Conservation (phyloP, 2,329 filamentous ascomycete species). For the Colletotrichum shisoi region DNA sequence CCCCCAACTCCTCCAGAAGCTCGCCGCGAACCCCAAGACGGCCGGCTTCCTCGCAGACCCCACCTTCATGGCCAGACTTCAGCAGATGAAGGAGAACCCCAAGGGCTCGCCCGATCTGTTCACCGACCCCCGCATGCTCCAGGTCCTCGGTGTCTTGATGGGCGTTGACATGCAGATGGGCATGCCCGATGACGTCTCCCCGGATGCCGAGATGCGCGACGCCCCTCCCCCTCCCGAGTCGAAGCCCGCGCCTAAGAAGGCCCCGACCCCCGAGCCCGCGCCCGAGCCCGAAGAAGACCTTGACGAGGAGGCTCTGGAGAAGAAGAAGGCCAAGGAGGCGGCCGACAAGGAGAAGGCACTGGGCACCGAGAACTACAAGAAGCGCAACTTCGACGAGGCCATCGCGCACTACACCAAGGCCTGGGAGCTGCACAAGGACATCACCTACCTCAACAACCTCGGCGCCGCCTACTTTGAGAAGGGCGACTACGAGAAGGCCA, state of each 20-base stretch:
- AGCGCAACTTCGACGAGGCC: slow-evolving; percentile 92
- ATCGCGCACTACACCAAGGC: slow-evolving; percentile 95
- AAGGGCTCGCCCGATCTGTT: slow-evolving; percentile 80
- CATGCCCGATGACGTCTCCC: slow-evolving; percentile 53
- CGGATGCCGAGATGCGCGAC: slow-evolving; percentile 83
- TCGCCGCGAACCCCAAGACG: slow-evolving; percentile 94
- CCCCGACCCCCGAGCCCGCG: slow-evolving; percentile 63
- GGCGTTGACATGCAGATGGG: slow-evolving; percentile 82
- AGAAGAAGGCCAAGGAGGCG: slow-evolving; percentile 89
- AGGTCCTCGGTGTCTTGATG: slow-evolving; percentile 91
- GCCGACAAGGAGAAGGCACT: slow-evolving; percentile 94
- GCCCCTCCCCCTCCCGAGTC: slow-evolving; percentile 52
- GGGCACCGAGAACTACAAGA: slow-evolving; percentile 97
- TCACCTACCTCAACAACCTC: slow-evolving; percentile 96
- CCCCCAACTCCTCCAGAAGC: slow-evolving; percentile 86
- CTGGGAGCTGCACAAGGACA: slow-evolving; percentile 94
- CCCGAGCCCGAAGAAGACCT: slow-evolving; percentile 74
- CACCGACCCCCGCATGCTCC: slow-evolving; percentile 88
- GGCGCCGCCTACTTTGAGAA: slow-evolving; percentile 96
- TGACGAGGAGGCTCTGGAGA: slow-evolving; percentile 83
- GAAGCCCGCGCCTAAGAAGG: slow-evolving; percentile 62
- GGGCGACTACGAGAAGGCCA: slow-evolving; percentile 87
- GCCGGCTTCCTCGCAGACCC: slow-evolving; percentile 79
- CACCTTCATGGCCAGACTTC: slow-evolving; percentile 88
- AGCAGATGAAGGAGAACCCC: slow-evolving; percentile 82